Evolutionary conservation across 177 flowering plant species (phyloP), one percentile per base, ranked within the genome.

Genomic region (Tripterygium wilfordii): DNA sequence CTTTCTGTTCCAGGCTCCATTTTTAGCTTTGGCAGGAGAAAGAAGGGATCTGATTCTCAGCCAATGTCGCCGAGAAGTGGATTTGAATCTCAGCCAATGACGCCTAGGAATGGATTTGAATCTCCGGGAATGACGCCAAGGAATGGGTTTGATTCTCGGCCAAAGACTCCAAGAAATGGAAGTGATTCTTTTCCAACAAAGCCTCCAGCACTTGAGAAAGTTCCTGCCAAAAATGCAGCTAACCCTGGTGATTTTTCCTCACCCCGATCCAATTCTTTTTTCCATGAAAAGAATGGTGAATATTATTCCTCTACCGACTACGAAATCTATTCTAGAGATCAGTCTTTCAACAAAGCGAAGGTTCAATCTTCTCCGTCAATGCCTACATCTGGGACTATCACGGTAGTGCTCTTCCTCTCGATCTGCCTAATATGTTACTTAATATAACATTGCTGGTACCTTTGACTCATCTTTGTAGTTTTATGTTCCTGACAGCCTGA

Each of bases 21-120:
- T 19, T 13, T 28, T 19, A 52, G 47, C 31, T 51, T 60, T 36
- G 58, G 64, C 24, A 47, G 36, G 48, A 60, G 49, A 29, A 53
- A 60, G 38, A 60, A 48, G 37, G 52, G 7, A 37, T 15, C 45
- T 18, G 43, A 19, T 1, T 52, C 56, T 36, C 39, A 14, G 23
- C 42, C 39, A 25, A 28, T 29, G 12, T 20, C 51, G 2, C 36
- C n/a, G n/a, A n/a, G n/a, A n/a, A n/a, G n/a, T n/a, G 61, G 35
- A 32, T 42, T 41, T 9, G 37, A 39, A 8, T 26, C 47, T 32
- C 48, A 32, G 24, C 28, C 48, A 10, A 48, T 4, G 8, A 21
- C 61, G n/a, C 22, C 23, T 39, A 53, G 54, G 38, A 60, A 48
- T 30, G 52, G 7, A 37, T 15, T 29, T 18, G 43, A 19, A 4